Base-by-base conservation (phyloP, 169 alveolate genomes). In the Eimeria maxima region DNA sequence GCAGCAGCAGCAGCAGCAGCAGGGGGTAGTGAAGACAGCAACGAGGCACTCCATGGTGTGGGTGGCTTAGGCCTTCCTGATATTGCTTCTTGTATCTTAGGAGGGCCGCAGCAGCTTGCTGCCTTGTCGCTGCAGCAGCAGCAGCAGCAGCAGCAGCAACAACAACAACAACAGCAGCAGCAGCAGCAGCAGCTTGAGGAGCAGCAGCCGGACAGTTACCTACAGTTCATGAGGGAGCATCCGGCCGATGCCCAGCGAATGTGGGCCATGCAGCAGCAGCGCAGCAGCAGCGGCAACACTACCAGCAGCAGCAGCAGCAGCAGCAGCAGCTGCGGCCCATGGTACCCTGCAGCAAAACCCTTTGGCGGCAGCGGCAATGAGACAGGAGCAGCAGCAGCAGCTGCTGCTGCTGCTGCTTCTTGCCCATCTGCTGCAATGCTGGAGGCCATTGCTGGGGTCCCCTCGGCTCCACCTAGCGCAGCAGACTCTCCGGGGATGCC, bases 81-180 rank as follows among this genome's bases (percentile, higher is more conserved):
- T 45, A 78, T 78, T 50, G 89, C 89, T 78, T 44, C 89, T n/a
- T 78, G 89, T 38, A 78, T 78, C 38, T 78, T 78, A 45, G 89
- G 89, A 27, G 89, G 89, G 10, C 50, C 22, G 65, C 60, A 50
- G 57, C 89, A 78, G 63, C 89, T 42, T 4, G 65, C 63, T 27
- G 89, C 89, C 3, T 16, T 45, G 24, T 78, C 63, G 60, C 29
- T 45, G 45, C 89, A 42, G 89, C 89, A 50, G 67, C 89, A 78
- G 69, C 89, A 78, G 89, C 89, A 45, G 67, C 89, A 78, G 89
- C 89, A 78, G 67, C 89, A 78, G 67, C 38, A 78, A n/a, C n/a
- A n/a, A n/a, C n/a, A n/a, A n/a, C 89, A 42, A 69, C 89, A 50
- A 44, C 89, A 78, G 69, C 89, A 78, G 89, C 89, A 45, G 67